Percentiles rank a stretch among this genome's conserved stretches.
These are phyloP conservation scores for Spirogloea muscicola DNA, from an alignment of 139 green algal genomes.

Conservation along the genomic window DNA sequence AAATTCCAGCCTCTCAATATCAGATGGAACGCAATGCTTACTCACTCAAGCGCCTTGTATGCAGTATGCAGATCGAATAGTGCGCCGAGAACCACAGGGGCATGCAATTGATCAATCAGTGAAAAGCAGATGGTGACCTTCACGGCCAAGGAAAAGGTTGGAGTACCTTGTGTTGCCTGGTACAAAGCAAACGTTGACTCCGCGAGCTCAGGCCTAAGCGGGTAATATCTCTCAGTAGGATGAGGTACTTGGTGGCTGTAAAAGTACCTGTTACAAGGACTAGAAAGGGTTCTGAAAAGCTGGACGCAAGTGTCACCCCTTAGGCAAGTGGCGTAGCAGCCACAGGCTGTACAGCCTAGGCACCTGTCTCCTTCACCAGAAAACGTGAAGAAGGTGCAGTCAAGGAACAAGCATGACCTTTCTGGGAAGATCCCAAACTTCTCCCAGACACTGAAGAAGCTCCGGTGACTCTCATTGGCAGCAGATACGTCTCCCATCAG, in stretches of 20 bases:
- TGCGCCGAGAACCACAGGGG: background rate
- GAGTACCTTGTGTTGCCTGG: slow-evolving; percentile 50
- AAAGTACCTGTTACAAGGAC: background rate
- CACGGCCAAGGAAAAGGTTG: slow-evolving; percentile 16
- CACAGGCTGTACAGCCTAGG: background rate
- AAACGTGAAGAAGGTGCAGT: background rate
- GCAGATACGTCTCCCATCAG: slow-evolving; percentile 36
- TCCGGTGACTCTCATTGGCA: slow-evolving; percentile 16
- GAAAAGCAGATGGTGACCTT: slow-evolving; percentile 5
- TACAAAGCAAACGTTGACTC: slow-evolving; percentile 84
- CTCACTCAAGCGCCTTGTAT: background rate
- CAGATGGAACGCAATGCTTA: background rate
- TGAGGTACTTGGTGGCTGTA: background rate
- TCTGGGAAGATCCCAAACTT: slow-evolving; percentile 50
- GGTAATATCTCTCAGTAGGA: slow-evolving; percentile 39
- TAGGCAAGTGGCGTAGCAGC: background rate
- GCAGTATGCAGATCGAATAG: background rate
- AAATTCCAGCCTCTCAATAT: background rate
- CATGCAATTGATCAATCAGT: background rate
- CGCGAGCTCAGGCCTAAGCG: slow-evolving; percentile 80
- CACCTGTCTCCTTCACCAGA: background rate
- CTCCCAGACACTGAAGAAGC: slow-evolving; percentile 41
- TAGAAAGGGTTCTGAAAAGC: background rate
- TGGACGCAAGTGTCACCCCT: background rate
- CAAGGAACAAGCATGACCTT: background rate